A percentile compares a stretch with the other conserved stretches of the same genome.
These are phyloP conservation scores for Exophiala phaeomuriformis DNA, from an alignment of 2,329 filamentous ascomycete genomes.

Conservation along the genomic window DNA sequence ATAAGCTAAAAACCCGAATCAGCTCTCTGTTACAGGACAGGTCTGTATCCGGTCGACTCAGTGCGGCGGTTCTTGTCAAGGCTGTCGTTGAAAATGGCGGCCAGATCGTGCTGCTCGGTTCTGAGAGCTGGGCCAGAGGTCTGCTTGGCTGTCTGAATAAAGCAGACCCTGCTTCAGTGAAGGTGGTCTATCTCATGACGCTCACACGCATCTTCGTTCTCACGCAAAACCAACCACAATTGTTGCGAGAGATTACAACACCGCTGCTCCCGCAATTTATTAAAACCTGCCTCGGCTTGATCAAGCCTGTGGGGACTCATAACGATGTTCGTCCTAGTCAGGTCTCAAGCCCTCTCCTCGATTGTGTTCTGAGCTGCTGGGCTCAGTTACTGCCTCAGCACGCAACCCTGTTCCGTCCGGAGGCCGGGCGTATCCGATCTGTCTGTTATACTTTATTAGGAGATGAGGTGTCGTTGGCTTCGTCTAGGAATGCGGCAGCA, in stretches of 20 bases:
- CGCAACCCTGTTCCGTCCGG: constrained; percentile 74
- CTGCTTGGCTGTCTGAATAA: constrained; percentile 70
- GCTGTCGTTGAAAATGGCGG: constrained; percentile 62
- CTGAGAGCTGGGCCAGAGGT: constrained; percentile 68
- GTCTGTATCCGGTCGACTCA: constrained; percentile 65
- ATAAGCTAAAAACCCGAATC: constrained; percentile 74
- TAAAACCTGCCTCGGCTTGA: constrained; percentile 62
- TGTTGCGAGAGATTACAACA: constrained; percentile 81
- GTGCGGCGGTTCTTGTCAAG: constrained; percentile 72
- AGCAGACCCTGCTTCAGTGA: constrained; percentile 66
- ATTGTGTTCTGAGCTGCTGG: constrained; percentile 65
- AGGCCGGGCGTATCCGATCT: constrained; percentile 59
- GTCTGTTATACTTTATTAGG: constrained; percentile 56
- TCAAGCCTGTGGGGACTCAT: constrained; percentile 30
- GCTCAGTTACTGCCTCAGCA: constrained; percentile 68
- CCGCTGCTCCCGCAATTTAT: constrained; percentile 70
- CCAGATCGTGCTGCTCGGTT: constrained; percentile 69
- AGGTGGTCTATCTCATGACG: constrained; percentile 68
- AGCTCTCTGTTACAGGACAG: constrained; percentile 71
- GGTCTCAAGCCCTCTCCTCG: constrained; percentile 45
- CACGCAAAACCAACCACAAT: constrained; percentile 71
- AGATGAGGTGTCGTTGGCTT: constrained; percentile 46
- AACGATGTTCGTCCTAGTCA: constrained; percentile 1
- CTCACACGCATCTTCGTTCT: constrained; percentile 77
- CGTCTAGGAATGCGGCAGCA: constrained; percentile 53